These are phyloP conservation scores for Fusarium sp. DNA, from an alignment of 2,329 filamentous ascomycete species.

Conservation along the genomic window DNA sequence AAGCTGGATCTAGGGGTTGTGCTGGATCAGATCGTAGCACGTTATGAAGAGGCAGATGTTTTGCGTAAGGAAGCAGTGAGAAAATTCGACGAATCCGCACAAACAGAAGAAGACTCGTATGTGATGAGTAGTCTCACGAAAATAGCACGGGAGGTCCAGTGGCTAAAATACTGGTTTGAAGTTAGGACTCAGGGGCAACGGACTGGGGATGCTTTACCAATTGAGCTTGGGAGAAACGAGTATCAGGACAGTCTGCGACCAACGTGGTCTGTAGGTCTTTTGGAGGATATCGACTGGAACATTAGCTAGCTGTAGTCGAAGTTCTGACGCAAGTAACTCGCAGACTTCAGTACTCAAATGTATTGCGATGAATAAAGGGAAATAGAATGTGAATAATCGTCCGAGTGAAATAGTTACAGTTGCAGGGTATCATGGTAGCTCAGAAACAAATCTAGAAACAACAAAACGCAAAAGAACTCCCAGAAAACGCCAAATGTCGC, in stretches of 20 bases:
- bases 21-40: constrained; percentile 28
- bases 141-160: constrained; percentile 43
- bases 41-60: constrained; percentile 23
- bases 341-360: not conserved
- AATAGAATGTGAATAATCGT: not conserved
- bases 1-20: constrained; percentile 31
- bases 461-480: not conserved
- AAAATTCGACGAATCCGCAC: constrained; percentile 18
- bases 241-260: not conserved
- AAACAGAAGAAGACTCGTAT: constrained; percentile 23
- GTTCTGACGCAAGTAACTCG: not conserved
- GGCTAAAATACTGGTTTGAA: constrained; percentile 52
- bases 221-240: not conserved
- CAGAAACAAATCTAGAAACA: not conserved
- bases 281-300: constrained; percentile 44
- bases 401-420: not conserved
- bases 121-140: constrained; percentile 38
- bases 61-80: constrained; percentile 12
- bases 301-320: constrained; percentile 9
- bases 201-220: constrained; percentile 4
- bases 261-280: constrained; percentile 44
- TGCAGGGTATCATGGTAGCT: constrained; percentile 30
- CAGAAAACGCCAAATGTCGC: constrained; percentile 5
- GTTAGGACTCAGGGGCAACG: constrained; percentile 36
- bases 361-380: not conserved